Conservation (phyloP, 352 stramenopile species). For the Elongisporangium senticosum region DNA sequence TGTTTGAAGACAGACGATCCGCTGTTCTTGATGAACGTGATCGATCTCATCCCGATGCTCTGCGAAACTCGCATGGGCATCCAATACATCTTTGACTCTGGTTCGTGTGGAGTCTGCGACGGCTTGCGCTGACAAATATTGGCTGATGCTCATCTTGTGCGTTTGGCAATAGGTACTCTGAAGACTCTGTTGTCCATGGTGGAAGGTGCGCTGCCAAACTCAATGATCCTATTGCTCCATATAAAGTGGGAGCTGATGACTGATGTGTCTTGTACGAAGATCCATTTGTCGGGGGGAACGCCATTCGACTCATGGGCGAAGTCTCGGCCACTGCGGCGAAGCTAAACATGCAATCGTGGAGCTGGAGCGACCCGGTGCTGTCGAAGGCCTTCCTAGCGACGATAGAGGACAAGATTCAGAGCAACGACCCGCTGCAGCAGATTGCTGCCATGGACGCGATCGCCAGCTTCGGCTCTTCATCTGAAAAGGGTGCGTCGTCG, state of each 20-base stretch:
- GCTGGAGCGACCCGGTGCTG: slow-evolving; percentile 64
- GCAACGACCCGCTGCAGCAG: slow-evolving; percentile 52
- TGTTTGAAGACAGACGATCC: slow-evolving; percentile 72
- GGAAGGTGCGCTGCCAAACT: slow-evolving; percentile 31
- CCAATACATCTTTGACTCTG: slow-evolving; percentile 72
- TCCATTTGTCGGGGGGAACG: slow-evolving; percentile 72
- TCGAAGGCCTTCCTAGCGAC: slow-evolving; percentile 77
- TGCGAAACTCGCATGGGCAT: slow-evolving; percentile 62
- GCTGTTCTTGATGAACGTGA: slow-evolving; percentile 80
- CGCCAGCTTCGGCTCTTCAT: slow-evolving; percentile 71
- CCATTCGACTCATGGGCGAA: slow-evolving; percentile 70
- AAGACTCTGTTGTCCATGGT: slow-evolving; percentile 58
- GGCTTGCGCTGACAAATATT: neutral
- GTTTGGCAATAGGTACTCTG: slow-evolving; percentile 38
- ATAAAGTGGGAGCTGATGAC: neutral
- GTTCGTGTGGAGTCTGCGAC: slow-evolving; percentile 17
- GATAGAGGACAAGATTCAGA: slow-evolving; percentile 66
- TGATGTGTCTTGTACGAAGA: slow-evolving; percentile 25
- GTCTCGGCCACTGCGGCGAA: slow-evolving; percentile 64
- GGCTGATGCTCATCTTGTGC: slow-evolving; percentile 6
- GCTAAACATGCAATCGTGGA: slow-evolving; percentile 66
- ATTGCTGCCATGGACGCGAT: slow-evolving; percentile 84
- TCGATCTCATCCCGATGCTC: slow-evolving; percentile 71
- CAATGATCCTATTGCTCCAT: neutral
- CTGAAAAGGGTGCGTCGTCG: slow-evolving; percentile 54